Evolutionary conservation across 2,329 filamentous ascomycete species (phyloP), one percentile per base, ranked within the genome.

Genomic region (Aureobasidium sp.): DNA sequence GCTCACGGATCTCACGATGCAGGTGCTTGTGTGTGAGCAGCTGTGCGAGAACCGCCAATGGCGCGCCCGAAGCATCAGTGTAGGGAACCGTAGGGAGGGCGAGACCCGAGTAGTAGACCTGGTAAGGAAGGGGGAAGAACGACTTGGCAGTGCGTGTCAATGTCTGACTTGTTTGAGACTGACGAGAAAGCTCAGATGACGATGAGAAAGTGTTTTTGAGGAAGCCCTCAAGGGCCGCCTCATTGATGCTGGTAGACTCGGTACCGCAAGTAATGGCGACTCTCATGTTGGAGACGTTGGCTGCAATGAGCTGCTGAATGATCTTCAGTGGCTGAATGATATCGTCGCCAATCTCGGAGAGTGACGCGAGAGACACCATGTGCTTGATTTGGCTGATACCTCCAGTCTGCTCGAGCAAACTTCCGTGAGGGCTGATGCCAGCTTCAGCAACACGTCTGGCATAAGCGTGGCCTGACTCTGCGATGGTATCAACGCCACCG

Each of bases 1-100:
- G 97, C 73, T 99, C 94, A 61, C 94, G 89, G 67, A 99, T 97
- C 75, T 97, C 94, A 68, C 96, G 93, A 72, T 99, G 94, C 31
- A 99, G 81, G 71, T 97, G 90, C 75, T 96, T 97, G 78, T 99
- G 93, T 0, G 93, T 97, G 36, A 99, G 83, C 20, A 99, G 84
- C 73, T 97, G 91, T 14, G 92, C 87, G 25, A 99, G 85, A 44
- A 97, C 88, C 69, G 93, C 91, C 17, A 97, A 85, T 0, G 91
- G 84, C 1, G 94, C 90, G 44, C 89, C 87, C 58, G 88, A 82
- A 0, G 86, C 74, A 47, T 89, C 84, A 3, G 85, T 87, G 75
- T 97, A 99, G 0, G 92, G 89, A 0, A 89, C 88, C 0, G 93
- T 96, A 7, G 89, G 87, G 15, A 96, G 77, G 20, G 91, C 88